Evolutionary conservation across 805 yeast genomes (phyloP), one percentile per base, ranked within the genome.

Genomic region (Torulaspora franciscae): DNA sequence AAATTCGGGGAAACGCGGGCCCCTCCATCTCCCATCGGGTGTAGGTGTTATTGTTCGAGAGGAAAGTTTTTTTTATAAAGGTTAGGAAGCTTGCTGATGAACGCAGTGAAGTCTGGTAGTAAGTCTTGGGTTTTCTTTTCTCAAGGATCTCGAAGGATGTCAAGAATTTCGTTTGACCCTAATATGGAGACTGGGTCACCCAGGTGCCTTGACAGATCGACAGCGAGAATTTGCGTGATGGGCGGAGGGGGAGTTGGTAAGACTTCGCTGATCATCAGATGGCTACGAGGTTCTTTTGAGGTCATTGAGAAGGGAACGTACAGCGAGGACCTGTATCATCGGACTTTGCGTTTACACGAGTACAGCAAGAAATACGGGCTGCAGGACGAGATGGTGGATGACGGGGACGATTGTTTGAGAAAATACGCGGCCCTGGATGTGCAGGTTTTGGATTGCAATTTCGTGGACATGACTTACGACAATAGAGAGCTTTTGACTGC

Each of bases 241-340:
- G 66, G 65, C 1, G 57, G 53, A 26, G 30, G 40, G 5, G 36
- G 37, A 3, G 48, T 56, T 13, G 65, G 65, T 6, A 62, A 61
- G 40, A 55, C 63, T 1, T 51, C 62, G 0, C 41, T 62, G 33
- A 50, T 57, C 9, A 35, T 49, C 7, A 45, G 60, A 24, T 58
- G 62, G 51, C 28, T 59, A 5, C 44, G 49, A 13, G 54, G 51
- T 22, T 15, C 45, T 22, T 37, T 27, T 17, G 38, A 37, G 9
- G 30, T 37, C 6, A 27, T 35, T 10, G 43, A 41, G 23, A 26
- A 32, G 6, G 49, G 40, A 2, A 24, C 27, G 14, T 46, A 43
- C 29, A 32, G 45, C 36, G 54, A 49, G 36, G 62, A 58, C 33
- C 47, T 58, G 4, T 56, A 55, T 27, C 52, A 50, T 19, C 49